Conservation (phyloP, 495 filamentous ascomycete species). For the Xylona heveae region DNA sequence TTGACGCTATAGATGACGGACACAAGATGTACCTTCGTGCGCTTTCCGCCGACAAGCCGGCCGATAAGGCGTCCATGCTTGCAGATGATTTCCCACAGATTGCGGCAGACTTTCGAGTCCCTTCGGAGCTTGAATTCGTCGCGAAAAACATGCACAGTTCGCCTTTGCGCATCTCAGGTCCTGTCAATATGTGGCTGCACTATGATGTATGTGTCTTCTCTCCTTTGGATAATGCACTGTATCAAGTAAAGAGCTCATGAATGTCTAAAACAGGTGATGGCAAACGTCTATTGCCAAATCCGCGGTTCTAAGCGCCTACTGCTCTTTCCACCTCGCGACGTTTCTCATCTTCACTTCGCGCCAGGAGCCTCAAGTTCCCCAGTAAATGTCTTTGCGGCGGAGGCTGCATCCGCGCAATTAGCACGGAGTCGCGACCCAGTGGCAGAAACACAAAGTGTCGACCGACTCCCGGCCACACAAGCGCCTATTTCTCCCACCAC, state of each 20-base stretch:
- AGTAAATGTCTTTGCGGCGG: slow-evolving; percentile 38
- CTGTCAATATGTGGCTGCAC: slow-evolving; percentile 79
- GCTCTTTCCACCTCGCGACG: slow-evolving; percentile 61
- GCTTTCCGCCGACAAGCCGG: slow-evolving; percentile 43
- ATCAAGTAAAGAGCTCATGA: slow-evolving; percentile 4
- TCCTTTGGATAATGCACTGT: neutral
- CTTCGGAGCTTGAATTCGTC: slow-evolving; percentile 36
- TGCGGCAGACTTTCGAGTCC: slow-evolving; percentile 47
- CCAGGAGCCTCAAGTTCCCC: slow-evolving; percentile 65
- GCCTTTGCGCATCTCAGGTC: slow-evolving; percentile 58
- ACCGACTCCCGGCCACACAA: slow-evolving; percentile 15
- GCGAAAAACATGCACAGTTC: slow-evolving; percentile 51
- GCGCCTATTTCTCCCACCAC: too few relatives aligned
- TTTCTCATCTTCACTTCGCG: slow-evolving; percentile 42
- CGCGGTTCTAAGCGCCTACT: slow-evolving; percentile 46
- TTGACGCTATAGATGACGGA: slow-evolving; percentile 36
- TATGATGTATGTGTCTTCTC: slow-evolving; percentile 44
- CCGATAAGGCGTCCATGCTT: slow-evolving; percentile 44
- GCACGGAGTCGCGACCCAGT: too few relatives aligned
- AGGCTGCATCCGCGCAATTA: too few relatives aligned
- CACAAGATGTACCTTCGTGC: slow-evolving; percentile 56
- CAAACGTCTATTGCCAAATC: slow-evolving; percentile 72
- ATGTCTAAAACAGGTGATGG: slow-evolving; percentile 40
- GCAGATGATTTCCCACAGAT: slow-evolving; percentile 48
- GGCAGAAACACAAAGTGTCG: too few relatives aligned